These are phyloP conservation scores for Pythium brassicae DNA, from an alignment of 352 stramenopile species.

Conservation along the genomic window DNA sequence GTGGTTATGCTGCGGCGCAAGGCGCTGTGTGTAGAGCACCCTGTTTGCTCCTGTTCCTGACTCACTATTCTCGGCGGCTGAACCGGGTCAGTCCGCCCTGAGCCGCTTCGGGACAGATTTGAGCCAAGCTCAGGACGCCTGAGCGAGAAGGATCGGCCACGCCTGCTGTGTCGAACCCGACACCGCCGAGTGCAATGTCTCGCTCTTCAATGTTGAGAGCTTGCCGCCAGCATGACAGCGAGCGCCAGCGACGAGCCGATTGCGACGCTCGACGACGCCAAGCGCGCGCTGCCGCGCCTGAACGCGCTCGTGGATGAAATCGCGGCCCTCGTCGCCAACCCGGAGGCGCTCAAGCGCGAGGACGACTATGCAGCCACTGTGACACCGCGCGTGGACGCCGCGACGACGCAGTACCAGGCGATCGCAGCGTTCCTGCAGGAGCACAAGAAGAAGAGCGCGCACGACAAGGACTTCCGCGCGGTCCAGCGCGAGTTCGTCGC, in stretches of 20 bases:
- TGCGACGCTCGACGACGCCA: conserved; percentile 42
- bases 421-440: conserved; percentile 59
- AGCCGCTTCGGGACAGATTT: background rate
- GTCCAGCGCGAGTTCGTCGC: conserved; percentile 59
- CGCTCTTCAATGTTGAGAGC: background rate
- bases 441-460: conserved; percentile 44
- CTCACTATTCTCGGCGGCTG: background rate
- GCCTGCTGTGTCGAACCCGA: too few relatives aligned
- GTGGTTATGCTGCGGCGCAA: too few relatives aligned
- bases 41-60: too few relatives aligned
- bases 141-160: too few relatives aligned
- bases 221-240: background rate
- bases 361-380: conserved; percentile 49
- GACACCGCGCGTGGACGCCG: conserved; percentile 46
- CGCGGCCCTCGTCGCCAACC: conserved; percentile 24
- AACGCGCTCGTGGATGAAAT: conserved; percentile 35
- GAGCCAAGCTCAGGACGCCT: background rate
- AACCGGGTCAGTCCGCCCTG: background rate
- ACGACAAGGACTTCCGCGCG: conserved; percentile 42
- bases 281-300: conserved; percentile 26
- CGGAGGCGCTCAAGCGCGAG: conserved; percentile 34
- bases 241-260: conserved; percentile 18
- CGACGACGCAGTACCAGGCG: conserved; percentile 53
- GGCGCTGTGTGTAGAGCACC: too few relatives aligned
- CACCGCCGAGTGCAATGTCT: background rate